Evolutionary conservation across 73 alveolate species (phyloP), one percentile per base, ranked within the genome.

Genomic region (Loxodes magnus): DNA sequence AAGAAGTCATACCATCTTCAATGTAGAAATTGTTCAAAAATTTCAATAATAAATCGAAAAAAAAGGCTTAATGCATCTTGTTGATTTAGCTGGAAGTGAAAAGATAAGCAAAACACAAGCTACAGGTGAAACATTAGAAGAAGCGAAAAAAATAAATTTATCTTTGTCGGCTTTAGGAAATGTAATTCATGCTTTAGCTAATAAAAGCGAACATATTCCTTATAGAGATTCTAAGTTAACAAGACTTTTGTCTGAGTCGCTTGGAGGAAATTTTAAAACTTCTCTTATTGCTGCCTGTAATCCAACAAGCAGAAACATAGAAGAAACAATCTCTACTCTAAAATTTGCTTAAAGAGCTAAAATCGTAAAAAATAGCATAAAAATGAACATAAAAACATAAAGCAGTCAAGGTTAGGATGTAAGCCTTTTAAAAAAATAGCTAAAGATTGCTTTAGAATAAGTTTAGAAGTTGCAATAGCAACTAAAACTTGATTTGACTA

Each of bases 221-320:
- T 82, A 82, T 78, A 52, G 95, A 49, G 95, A 82, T 48, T 64
- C 86, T 48, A 77, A 77, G 56, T 59, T 77, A 62, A 71, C 99
- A 16, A 73, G 98, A 50, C 51, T 89, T 23, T 66, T 93, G 35
- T 78, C 77, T 61, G 99, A 93, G 61, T 71, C 93, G 33, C 71
- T 93, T 22, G 99, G 99, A 48, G 98, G 98, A 5, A 93, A 93
- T 51, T 87, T 59, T 52, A 90, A 90, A 64, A 90, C 98, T 14
- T 59, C 93, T 35, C 67, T 90, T 31, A 78, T 90, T 23, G 98
- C 86, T 0, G 77, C 94, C 0, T 90, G 98, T 48, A 82, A 95
- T 0, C 74, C 89, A 4, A 95, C 80, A 58, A 67, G 87, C 6
- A 60, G 87, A 28, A 60, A 82, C 42, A 51, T 74, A 37, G 98